Evolutionary conservation across 176 grass and related monocot genomes (phyloP).

Genomic region (barley (Hordeum vulgare)): DNA sequence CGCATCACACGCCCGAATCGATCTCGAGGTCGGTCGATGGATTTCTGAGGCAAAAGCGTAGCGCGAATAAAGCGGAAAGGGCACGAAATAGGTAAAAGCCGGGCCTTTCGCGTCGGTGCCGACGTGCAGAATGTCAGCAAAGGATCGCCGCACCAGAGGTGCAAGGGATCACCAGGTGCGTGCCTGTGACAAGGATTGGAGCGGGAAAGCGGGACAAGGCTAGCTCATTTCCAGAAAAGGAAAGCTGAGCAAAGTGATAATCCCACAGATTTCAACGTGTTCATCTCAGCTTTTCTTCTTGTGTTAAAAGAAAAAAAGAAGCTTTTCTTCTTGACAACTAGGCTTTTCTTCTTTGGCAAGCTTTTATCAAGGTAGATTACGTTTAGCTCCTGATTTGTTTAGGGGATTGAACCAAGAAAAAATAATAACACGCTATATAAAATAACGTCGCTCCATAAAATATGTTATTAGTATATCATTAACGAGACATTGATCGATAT

Average conservation of each 20-base stretch:
- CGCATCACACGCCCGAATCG: too few relatives aligned
- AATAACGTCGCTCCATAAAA: too few relatives aligned
- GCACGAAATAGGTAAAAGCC: background rate
- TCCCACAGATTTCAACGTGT: background rate
- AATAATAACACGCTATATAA: too few relatives aligned
- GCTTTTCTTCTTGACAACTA: too few relatives aligned
- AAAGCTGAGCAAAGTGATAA: background rate
- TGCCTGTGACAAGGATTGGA: background rate
- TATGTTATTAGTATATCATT: too few relatives aligned
- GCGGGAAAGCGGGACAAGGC: background rate
- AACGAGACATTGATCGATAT: too few relatives aligned
- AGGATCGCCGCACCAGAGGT: background rate
- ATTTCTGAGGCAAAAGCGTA: background rate
- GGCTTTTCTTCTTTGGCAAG: too few relatives aligned
- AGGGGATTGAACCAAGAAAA: too few relatives aligned
- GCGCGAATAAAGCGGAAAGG: background rate
- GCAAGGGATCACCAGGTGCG: background rate
- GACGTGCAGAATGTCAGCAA: constrained; percentile 5
- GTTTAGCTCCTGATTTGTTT: too few relatives aligned
- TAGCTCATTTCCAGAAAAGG: background rate
- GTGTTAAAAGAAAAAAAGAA: too few relatives aligned
- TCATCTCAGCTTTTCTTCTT: background rate
- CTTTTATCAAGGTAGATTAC: too few relatives aligned
- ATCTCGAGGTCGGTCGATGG: background rate
- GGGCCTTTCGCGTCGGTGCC: background rate